Evolutionary conservation across 2,329 filamentous ascomycete genomes (phyloP).

Genomic region (Nannizzia gypsea): DNA sequence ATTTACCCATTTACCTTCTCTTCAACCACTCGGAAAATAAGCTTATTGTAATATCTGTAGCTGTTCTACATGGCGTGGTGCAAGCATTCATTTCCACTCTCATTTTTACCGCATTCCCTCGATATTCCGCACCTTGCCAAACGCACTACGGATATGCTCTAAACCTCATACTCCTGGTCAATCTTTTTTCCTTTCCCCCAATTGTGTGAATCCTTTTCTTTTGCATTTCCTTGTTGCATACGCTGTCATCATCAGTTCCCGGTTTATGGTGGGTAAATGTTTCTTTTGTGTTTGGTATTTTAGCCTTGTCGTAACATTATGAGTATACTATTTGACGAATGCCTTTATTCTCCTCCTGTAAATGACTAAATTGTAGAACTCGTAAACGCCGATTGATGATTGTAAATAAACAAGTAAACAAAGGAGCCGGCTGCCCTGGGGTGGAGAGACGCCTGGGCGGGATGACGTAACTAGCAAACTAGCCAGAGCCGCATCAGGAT

Average conservation of each 20-base stretch:
- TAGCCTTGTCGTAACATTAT: neutral
- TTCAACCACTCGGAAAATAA: neutral
- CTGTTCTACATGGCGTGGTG: neutral
- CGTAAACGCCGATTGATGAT: neutral
- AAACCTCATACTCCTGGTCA: neutral
- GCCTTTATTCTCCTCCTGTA: neutral
- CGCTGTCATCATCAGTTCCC: neutral
- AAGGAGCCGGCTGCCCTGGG: neutral
- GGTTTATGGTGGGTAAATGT: neutral
- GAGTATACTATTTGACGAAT: neutral
- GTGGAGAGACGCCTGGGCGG: neutral
- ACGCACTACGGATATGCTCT: neutral
- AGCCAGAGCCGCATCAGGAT: neutral
- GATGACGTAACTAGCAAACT: neutral
- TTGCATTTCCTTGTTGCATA: neutral
- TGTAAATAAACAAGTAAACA: neutral
- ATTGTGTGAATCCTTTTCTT: neutral
- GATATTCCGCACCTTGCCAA: neutral
- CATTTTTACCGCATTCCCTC: neutral
- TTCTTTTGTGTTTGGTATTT: neutral
- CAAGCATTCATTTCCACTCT: neutral
- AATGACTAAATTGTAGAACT: neutral
- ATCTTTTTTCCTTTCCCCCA: neutral
- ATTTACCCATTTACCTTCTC: neutral
- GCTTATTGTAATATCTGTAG: conserved; percentile 1